Conservation (phyloP, 371 early-diverging fungal genomes). For the Nosema granulosis region DNA sequence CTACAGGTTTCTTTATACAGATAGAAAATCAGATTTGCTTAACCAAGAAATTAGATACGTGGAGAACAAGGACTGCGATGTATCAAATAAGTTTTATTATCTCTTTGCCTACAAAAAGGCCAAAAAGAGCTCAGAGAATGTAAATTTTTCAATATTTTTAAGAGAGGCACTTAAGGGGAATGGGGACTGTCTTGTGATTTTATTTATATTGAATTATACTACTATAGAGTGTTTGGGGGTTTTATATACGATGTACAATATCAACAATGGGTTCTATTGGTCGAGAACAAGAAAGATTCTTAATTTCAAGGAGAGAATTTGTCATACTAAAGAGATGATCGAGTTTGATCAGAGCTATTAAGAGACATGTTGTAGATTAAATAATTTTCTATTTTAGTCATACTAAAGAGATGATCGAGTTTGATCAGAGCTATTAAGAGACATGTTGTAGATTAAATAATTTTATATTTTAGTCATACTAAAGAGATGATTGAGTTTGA, state of each 20-base stretch:
- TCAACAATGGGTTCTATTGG: slow-evolving; percentile 35
- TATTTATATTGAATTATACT: background rate
- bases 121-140: background rate
- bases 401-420: slow-evolving; percentile 8
- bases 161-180: background rate
- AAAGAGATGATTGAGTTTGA: slow-evolving; percentile 25
- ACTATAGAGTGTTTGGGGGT: background rate
- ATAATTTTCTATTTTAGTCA: background rate
- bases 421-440: slow-evolving; percentile 17
- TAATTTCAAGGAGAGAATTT: slow-evolving; percentile 2
- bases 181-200: slow-evolving; percentile 6
- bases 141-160: background rate
- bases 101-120: slow-evolving; percentile 27
- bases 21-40: slow-evolving; percentile 19
- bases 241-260: slow-evolving; percentile 2
- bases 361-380: background rate
- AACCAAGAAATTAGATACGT: slow-evolving; percentile 35
- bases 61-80: slow-evolving; percentile 30
- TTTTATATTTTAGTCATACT: slow-evolving; percentile 1
- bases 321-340: background rate
- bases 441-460: background rate
- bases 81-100: slow-evolving; percentile 26
- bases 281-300: slow-evolving; percentile 24
- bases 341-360: slow-evolving; percentile 23
- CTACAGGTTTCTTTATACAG: slow-evolving; percentile 16